phyloP scores from a whole-genome alignment of 306 rosid species.

The Begonia masoniana region DNA sequence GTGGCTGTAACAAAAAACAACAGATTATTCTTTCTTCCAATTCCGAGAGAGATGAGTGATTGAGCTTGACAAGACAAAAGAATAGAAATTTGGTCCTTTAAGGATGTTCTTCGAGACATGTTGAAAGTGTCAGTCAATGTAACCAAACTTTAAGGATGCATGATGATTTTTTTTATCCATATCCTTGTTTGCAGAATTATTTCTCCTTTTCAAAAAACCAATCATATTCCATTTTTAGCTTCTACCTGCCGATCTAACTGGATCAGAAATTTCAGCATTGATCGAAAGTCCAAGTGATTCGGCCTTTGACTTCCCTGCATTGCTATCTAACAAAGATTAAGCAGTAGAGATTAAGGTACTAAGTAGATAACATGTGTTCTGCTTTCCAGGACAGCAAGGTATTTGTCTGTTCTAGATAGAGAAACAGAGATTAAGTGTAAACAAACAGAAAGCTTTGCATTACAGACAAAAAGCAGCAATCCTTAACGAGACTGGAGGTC shows the following conservation, averaged over 20 bases:
- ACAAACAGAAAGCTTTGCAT: too few relatives aligned
- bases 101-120: background rate
- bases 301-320: constrained; percentile 18
- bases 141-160: background rate
- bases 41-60: background rate
- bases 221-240: constrained; percentile 1
- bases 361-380: background rate
- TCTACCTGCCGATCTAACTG: constrained; percentile 9
- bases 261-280: constrained; percentile 11
- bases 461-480: too few relatives aligned
- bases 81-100: background rate
- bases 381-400: too few relatives aligned
- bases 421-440: too few relatives aligned
- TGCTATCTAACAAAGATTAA: background rate
- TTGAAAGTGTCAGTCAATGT: background rate
- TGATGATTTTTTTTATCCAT: background rate
- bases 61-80: background rate
- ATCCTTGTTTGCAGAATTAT: too few relatives aligned
- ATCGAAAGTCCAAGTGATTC: constrained; percentile 3
- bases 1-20: constrained; percentile 5
- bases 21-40: constrained; percentile 1
- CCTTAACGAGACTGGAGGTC: background rate
- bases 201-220: background rate
- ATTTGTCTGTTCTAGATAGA: too few relatives aligned
- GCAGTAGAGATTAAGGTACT: background rate